Base-by-base conservation (phyloP, 768 basidiomycete genomes). In the Leccinum rimulosum region DNA sequence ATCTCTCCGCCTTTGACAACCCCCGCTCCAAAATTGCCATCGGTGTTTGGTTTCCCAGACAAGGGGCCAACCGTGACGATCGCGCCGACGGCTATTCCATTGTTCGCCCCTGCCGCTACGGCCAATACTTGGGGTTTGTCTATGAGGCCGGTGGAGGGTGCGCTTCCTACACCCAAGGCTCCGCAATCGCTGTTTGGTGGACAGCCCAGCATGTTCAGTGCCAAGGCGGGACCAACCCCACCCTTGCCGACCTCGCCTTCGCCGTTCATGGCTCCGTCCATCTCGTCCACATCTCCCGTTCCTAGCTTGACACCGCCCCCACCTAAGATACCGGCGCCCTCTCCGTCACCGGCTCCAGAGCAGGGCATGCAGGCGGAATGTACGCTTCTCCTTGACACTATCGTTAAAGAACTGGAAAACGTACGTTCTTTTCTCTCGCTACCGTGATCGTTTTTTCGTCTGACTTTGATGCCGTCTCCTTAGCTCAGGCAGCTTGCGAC, bases 341-440 rank as follows among this genome's bases (percentile, higher is more conserved):
- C 55, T 11, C 56, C 59, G 17, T 22, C 63, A 25, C 63, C 69
- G 59, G 73, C 57, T 59, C 77, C 58, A 60, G 81, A 85, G 59
- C 80, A 84, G 55, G 85, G 87, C 10, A 83, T 93, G 82, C 88
- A 90, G 64, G 77, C 79, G 17, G 86, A 92, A 66, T 87, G 87
- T 62, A 64, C 69, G 3, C 50, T 77, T 35, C 75, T 93, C 35
- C 76, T 86, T 45, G 56, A 61, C 2, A 73, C 68, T 12, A 69
- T 91, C 43, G 68, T 61, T 2, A 76, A 73, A 38, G 88, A 91
- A 60, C 71, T 94, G 1, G 75, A 82, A 27, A 73, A 78, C 43
- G 92, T 92, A 68, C 65, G 85, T 77, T 5, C 3, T 22, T 43
- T 36, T 6, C 33, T 45, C 35, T 57, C 57, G 45, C 56, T 48